These are phyloP conservation scores for Euptelea pleiosperma DNA, from an alignment of 164 flowering plant genomes.

Conservation along the genomic window DNA sequence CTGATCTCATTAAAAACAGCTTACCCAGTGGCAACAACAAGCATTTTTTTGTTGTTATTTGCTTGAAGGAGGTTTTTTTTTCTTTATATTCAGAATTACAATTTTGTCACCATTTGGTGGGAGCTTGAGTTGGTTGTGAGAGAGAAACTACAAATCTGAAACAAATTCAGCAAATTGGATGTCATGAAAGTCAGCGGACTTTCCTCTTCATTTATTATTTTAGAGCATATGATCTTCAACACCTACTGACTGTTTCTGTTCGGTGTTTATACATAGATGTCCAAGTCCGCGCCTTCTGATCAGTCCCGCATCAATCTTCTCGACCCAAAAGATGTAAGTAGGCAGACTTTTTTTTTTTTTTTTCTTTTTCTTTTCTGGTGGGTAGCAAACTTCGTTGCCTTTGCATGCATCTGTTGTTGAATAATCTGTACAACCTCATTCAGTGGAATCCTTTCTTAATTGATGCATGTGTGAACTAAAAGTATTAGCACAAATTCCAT, in stretches of 20 bases:
- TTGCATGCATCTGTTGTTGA: slow-evolving; percentile 5
- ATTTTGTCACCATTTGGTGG: background rate
- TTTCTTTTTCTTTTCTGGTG: no score
- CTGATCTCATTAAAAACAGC: no score
- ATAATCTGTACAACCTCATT: no score
- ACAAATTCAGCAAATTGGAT: background rate
- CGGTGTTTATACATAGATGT: slow-evolving; percentile 64
- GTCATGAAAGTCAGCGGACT: background rate
- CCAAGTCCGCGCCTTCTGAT: slow-evolving; percentile 94
- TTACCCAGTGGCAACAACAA: no score
- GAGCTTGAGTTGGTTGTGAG: background rate
- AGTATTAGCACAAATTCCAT: no score
- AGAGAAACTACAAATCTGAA: slow-evolving; percentile 1
- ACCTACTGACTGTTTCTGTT: slow-evolving; percentile 11
- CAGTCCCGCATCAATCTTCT: slow-evolving; percentile 92
- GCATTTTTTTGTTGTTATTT: no score
- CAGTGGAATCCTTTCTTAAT: no score
- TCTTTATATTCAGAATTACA: background rate
- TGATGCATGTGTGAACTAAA: no score
- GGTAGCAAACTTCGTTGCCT: slow-evolving; percentile 5
- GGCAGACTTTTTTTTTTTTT: no score
- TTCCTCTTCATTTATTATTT: slow-evolving; percentile 9
- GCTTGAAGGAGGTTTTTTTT: background rate
- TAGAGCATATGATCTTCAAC: background rate
- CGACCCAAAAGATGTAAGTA: slow-evolving; percentile 89